A percentile compares a stretch with the other conserved stretches of the same genome.
These are phyloP conservation scores for Micractinium sp. DNA, from an alignment of 139 green algal species.

Conservation along the genomic window DNA sequence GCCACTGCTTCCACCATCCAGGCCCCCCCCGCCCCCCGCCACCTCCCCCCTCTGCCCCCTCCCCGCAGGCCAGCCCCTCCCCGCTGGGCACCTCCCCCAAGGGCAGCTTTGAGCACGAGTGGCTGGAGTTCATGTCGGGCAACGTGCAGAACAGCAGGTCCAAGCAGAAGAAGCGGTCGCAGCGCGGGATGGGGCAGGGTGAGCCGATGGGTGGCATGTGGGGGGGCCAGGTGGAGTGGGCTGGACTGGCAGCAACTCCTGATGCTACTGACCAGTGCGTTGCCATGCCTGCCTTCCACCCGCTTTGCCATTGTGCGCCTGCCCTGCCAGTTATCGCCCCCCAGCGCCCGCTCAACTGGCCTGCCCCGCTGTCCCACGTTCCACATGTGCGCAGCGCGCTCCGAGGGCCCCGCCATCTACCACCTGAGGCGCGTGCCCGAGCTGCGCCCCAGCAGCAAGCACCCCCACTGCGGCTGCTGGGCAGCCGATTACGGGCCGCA, in stretches of 20 bases:
- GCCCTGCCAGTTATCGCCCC: background rate
- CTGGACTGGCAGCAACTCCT: no score
- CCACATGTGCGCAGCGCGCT: background rate
- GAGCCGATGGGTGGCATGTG: background rate
- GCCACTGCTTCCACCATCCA: background rate
- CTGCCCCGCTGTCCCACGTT: background rate
- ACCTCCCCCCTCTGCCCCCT: background rate
- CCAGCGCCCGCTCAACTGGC: background rate
- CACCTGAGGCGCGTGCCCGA: slow-evolving; percentile 40
- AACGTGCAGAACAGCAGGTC: background rate
- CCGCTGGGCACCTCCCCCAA: slow-evolving; percentile 49
- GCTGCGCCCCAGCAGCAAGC: slow-evolving; percentile 30
- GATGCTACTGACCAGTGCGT: no score
- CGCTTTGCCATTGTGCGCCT: no score
- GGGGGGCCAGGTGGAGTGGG: no score
- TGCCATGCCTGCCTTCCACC: no score
- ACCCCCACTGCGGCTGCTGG: slow-evolving; percentile 54
- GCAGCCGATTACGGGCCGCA: slow-evolving; percentile 1
- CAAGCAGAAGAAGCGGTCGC: slow-evolving; percentile 15
- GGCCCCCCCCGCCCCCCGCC: background rate
- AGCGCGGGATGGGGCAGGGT: background rate
- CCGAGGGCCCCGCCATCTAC: slow-evolving; percentile 27
- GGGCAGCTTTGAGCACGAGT: slow-evolving; percentile 59
- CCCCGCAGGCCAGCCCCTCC: slow-evolving; percentile 10
- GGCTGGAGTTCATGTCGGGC: slow-evolving; percentile 52